Evolutionary conservation across 2,329 filamentous ascomycete species (phyloP).

Genomic region (Calcarisporium arbuscula): DNA sequence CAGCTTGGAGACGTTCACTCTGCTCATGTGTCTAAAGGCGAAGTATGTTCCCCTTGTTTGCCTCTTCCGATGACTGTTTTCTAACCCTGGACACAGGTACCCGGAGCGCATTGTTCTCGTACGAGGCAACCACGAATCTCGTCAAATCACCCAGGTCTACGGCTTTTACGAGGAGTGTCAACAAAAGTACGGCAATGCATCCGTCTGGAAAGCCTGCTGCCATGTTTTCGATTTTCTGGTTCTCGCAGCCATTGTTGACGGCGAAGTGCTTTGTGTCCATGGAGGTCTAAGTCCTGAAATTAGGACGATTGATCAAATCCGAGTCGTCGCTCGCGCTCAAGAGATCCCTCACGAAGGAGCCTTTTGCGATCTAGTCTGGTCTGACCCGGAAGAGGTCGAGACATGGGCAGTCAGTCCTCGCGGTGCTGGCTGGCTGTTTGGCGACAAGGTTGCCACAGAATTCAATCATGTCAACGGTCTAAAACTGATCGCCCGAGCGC

Average conservation of each 20-base stretch:
- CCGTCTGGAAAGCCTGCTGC: constrained; percentile 99
- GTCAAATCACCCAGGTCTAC: constrained; percentile 96
- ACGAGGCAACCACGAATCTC: constrained; percentile 94
- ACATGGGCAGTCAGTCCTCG: constrained; percentile 93
- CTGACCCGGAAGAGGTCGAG: constrained; percentile 92
- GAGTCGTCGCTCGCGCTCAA: constrained; percentile 93
- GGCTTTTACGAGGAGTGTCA: constrained; percentile 99
- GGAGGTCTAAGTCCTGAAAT: constrained; percentile 86
- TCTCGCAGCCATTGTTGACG: constrained; percentile 92
- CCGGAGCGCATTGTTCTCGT: constrained; percentile 93
- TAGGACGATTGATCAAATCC: constrained; percentile 97
- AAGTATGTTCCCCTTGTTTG: constrained; percentile 35
- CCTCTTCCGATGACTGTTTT: not conserved
- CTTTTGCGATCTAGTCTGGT: constrained; percentile 98
- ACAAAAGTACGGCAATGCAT: constrained; percentile 96
- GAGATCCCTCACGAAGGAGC: constrained; percentile 98
- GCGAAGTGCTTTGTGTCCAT: constrained; percentile 97
- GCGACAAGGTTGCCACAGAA: constrained; percentile 93
- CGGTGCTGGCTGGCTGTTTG: constrained; percentile 96
- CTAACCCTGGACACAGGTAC: no score
- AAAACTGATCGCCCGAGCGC: constrained; percentile 92
- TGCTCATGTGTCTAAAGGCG: constrained; percentile 89
- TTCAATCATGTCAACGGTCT: constrained; percentile 96
- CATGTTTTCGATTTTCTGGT: constrained; percentile 99
- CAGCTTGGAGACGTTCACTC: constrained; percentile 93